phyloP scores from a whole-genome alignment of 208 protist genomes.

The Crithidia sp. region DNA sequence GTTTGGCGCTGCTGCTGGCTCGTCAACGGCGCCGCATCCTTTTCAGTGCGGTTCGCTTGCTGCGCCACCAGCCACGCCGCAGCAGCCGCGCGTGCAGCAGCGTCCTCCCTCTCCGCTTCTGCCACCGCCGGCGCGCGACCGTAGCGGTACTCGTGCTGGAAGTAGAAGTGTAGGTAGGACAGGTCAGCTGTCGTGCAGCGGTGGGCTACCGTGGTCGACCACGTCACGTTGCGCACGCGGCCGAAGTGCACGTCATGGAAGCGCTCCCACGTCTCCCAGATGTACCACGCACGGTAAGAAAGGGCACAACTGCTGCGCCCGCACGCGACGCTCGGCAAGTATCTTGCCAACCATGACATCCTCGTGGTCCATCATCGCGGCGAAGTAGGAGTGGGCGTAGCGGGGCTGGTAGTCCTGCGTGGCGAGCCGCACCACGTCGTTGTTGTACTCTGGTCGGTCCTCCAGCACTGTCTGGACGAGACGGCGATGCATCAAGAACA shows the following conservation, averaged over 20 bases:
- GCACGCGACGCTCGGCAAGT: constrained; percentile 10
- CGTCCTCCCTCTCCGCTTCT: neutral
- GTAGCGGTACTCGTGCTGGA: constrained; percentile 3
- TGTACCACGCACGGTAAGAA: constrained; percentile 3
- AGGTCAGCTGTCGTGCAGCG: constrained; percentile 18
- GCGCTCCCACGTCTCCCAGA: constrained; percentile 11
- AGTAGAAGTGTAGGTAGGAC: constrained; percentile 10
- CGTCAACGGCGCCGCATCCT: neutral
- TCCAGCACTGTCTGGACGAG: constrained; percentile 22
- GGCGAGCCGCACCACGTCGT: constrained; percentile 15
- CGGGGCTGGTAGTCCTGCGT: neutral
- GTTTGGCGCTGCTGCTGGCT: too few species aligned
- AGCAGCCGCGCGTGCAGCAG: neutral
- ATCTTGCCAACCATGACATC: constrained; percentile 28
- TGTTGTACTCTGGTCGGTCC: constrained; percentile 6
- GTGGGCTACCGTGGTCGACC: constrained; percentile 20
- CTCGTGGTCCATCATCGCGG: constrained; percentile 24
- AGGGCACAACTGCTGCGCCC: neutral
- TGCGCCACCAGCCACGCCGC: neutral
- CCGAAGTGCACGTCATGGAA: constrained; percentile 31
- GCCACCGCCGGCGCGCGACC: neutral
- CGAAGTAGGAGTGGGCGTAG: constrained; percentile 11
- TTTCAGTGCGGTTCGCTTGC: neutral
- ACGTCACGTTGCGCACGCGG: constrained; percentile 19
- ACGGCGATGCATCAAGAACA: constrained; percentile 15